Evolutionary conservation across 2,329 filamentous ascomycete species (phyloP), one percentile per base, ranked within the genome.

Genomic region (Xylariaceae sp.): DNA sequence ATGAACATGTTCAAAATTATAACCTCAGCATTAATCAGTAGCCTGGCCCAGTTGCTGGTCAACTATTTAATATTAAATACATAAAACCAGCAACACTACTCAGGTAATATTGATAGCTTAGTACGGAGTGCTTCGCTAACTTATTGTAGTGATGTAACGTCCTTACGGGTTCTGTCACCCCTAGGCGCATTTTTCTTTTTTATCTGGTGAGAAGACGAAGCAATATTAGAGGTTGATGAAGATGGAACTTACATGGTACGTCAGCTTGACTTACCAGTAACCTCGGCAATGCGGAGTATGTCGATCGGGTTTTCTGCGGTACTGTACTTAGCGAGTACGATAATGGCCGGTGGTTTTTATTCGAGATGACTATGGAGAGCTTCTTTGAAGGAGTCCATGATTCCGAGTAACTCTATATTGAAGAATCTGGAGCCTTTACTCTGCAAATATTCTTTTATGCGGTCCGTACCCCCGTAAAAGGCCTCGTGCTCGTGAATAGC

Each of bases 191-290:
- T n/a, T n/a, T n/a, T n/a, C n/a, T n/a, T n/a, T n/a, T n/a, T n/a
- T n/a, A n/a, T n/a, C n/a, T n/a, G n/a, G n/a, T n/a, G n/a, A n/a
- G n/a, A n/a, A n/a, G n/a, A n/a, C n/a, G n/a, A n/a, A n/a, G n/a
- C 11, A 78, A 80, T 62, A 20, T 53, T 58, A 44, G 35, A 29
- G 15, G 11, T 6, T 32, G 10, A 36, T 30, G 24, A 16, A 20
- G 24, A 32, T 32, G 45, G 7, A 27, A 20, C 5, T 27, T 3
- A 24, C 7, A 20, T 39, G 15, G 33, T 35, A 3, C 2, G 27
- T 29, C 18, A 40, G 24, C 20, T 33, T n/a, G n/a, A 50, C 46
- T 58, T 61, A 48, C 63, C 60, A 15, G 62, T 59, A 30, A 56
- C 44, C 6, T 59, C 58, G 1, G 61, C 57, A 27, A 65, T 62